Evolutionary conservation across 768 basidiomycete genomes (phyloP), one percentile per base, ranked within the genome.

Genomic region (Mrakia blollopis): DNA sequence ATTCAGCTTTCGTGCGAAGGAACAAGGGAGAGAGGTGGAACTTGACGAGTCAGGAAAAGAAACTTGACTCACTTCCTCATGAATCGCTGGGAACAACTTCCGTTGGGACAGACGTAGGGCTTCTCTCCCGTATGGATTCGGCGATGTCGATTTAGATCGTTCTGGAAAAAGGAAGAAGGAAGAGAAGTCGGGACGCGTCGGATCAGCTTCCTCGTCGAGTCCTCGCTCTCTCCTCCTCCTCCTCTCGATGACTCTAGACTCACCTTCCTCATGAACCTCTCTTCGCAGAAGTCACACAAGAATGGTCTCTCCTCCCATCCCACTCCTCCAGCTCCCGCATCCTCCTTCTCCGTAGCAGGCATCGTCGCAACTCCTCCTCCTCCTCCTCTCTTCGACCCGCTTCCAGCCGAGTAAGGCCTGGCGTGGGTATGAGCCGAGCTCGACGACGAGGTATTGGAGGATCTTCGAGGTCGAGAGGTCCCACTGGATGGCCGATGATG

Each of bases 201-300:
- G 21, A 50, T 50, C 47, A 50, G 47, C 47, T 28, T 30, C 32
- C 69, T 47, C 6, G 10, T 41, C n/a, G n/a, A n/a, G n/a, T 50
- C 47, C 18, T 71, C 16, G 41, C 44, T 41, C 39, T 41, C 39
- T 41, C 39, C 1, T 63, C 16, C 21, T 28, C 47, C 11, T 25
- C 5, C 23, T 23, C 0, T 23, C 30, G 16, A 60, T 28, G 60
- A 25, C 1, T 61, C n/a, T 13, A 32, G 21, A 72, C 75, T 4
- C 30, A 76, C 75, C 69, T 76, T 76, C 37, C 75, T 69, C 39
- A 71, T 21, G 39, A 76, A 76, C 32, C 75, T 67, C 47, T 76
- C 75, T 30, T 39, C 28, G 35, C 75, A 77, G 47, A 63, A 65
- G 23, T 72, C 76, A 47, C 76, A 77, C 30, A 6, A 41, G 52